Conservation (phyloP, 208 protist species). For the Leishmania mexicana region DNA sequence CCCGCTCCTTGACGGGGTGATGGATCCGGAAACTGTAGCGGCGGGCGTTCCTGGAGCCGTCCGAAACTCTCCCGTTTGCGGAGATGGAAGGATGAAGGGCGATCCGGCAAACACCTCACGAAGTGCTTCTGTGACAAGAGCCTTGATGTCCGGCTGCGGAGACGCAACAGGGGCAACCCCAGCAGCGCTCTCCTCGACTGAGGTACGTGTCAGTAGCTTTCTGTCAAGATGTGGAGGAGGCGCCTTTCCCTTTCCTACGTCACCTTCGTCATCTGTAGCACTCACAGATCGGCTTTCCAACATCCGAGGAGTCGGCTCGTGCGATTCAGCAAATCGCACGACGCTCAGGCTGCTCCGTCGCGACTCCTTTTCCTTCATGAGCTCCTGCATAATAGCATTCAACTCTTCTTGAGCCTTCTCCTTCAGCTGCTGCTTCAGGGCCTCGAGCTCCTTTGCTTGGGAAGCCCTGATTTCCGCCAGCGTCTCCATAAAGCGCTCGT, state of each 20-base stretch:
- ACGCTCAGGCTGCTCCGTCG: conserved; percentile 6
- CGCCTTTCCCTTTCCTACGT: conserved; percentile 8
- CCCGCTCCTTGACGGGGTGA: conserved; percentile 8
- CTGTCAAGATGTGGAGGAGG: conserved; percentile 34
- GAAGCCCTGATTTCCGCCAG: conserved; percentile 30
- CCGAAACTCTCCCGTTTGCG: conserved; percentile 11
- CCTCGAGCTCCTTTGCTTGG: conserved; percentile 45
- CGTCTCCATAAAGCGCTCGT: conserved; percentile 23
- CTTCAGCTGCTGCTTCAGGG: conserved; percentile 47
- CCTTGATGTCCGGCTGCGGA: conserved; percentile 47
- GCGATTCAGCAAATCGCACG: background rate
- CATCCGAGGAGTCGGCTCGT: conserved; percentile 14
- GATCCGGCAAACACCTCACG: conserved; percentile 64
- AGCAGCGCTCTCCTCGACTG: background rate
- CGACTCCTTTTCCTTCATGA: conserved; percentile 37
- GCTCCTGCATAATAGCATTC: conserved; percentile 48
- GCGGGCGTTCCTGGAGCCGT: conserved; percentile 17
- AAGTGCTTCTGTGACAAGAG: conserved; percentile 67
- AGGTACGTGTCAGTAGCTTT: conserved; percentile 18
- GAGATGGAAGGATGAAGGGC: conserved; percentile 59
- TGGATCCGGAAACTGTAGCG: background rate
- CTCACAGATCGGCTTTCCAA: conserved; percentile 30
- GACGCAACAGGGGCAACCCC: conserved; percentile 1
- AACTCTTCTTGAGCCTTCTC: conserved; percentile 56
- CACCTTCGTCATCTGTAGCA: conserved; percentile 32